Base-by-base conservation (phyloP, 352 stramenopile genomes). In the Phytophthora pini region DNA sequence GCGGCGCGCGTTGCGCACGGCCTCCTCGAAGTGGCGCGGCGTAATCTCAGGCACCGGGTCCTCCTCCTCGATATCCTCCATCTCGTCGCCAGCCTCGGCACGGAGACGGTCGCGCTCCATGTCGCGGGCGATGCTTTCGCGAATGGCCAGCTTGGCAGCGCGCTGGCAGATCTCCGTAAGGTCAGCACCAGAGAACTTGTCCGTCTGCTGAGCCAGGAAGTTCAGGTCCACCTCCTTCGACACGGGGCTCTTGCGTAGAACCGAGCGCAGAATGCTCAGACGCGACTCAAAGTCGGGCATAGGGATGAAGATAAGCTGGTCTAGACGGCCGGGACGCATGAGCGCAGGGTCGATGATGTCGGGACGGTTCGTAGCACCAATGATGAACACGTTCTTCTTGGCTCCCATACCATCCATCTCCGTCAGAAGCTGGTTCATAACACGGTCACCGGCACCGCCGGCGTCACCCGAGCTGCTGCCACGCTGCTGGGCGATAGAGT, bases 361-460 rank as follows among this genome's bases (percentile, higher is more conserved):
- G 53, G 97, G 97, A 36, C 97, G 88, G 84, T 99, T 99, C 45
- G 97, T 99, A 13, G 97, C 97, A 60, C 94, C 98, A 74, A 99
- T 99, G 9, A 99, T 98, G 71, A 99, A 99, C 52, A 99, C 97
- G 74, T 98, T 99, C 82, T 99, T 99, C 84, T 99, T 99, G 31
- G 93, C 88, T 50, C 95, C 96, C 72, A 99, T 98, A 69, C 98
- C 98, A 77, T 99, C 98, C 96, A 99, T 99, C 76, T 99, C 97
- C 15, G 97, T 99, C 44, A 99, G 82, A 48, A 99, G 80, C 84
- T 99, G 98, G 84, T 99, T 99, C 96, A 99, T 99, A 47, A 99
- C 97, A 84, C 98, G 97, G 80, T 99, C 98, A 45, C 94, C 97
- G 31, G 97, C 97, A 68, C 97, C 98, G 59, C 97, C 97, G 47